Percentiles rank a stretch among this genome's conserved stretches.
phyloP scores from a whole-genome alignment of 345 rosid species.

The Eucalyptus regnans region DNA sequence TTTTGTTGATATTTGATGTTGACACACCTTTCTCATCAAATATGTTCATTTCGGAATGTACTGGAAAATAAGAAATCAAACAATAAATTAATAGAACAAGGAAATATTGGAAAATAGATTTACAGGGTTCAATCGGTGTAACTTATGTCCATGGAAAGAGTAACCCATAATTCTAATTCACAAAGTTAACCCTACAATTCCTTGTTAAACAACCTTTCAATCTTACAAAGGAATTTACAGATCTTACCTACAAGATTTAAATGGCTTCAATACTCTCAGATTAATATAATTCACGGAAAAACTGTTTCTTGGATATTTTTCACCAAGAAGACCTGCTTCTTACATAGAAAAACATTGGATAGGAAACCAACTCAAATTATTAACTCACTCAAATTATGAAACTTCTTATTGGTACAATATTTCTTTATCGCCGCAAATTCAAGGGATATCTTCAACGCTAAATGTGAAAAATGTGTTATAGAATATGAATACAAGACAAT shows the following conservation, averaged over 20 bases:
- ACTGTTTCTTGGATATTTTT: not conserved
- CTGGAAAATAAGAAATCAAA: not conserved
- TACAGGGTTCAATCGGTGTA: not conserved
- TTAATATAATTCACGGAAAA: not conserved
- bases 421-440: not conserved
- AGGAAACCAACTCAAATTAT: not conserved
- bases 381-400: not conserved
- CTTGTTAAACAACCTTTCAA: not conserved
- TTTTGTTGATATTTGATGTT: not conserved
- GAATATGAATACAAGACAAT: not conserved
- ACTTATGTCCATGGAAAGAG: not conserved
- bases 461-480: not conserved
- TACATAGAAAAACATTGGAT: not conserved
- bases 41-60: not conserved
- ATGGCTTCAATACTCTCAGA: not conserved
- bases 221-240: too few relatives aligned
- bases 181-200: not conserved
- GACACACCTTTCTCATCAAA: not conserved
- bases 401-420: not conserved
- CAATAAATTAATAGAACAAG: not conserved
- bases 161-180: not conserved
- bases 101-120: too few relatives aligned
- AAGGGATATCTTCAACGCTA: not conserved
- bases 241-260: not conserved
- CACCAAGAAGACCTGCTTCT: not conserved